phyloP scores from a whole-genome alignment of 192 early-diverging fungal species.

The Linnemannia hyalina region DNA sequence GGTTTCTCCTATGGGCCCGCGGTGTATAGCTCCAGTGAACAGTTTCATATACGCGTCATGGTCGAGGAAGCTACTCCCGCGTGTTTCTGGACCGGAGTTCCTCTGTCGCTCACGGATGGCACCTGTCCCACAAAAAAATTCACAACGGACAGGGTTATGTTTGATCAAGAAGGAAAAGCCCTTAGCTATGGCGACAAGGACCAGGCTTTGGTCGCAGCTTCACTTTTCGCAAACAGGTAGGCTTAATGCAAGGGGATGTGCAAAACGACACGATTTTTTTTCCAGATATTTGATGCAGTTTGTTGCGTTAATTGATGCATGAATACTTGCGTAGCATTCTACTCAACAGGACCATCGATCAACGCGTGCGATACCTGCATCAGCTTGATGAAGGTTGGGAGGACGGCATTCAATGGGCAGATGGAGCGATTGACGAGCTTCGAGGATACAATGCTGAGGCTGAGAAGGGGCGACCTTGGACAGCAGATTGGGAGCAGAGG shows the following conservation, averaged over 20 bases:
- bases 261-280: neutral
- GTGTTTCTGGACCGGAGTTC: conserved; percentile 23
- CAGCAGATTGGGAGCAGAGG: conserved; percentile 8
- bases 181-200: neutral
- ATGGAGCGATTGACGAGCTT: conserved; percentile 9
- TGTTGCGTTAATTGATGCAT: neutral
- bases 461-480: conserved; percentile 16
- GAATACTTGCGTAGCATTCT: conserved; percentile 6
- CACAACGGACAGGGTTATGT: conserved; percentile 5
- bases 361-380: conserved; percentile 13
- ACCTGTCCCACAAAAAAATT: conserved; percentile 10
- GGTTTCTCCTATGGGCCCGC: conserved; percentile 16
- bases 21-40: conserved; percentile 8
- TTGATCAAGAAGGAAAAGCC: conserved; percentile 6
- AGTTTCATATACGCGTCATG: conserved; percentile 6
- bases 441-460: conserved; percentile 16
- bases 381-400: conserved; percentile 17
- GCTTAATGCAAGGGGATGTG: neutral
- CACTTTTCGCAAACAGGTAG: conserved; percentile 7
- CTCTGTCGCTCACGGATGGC: conserved; percentile 8
- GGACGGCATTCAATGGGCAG: conserved; percentile 14
- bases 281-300: neutral
- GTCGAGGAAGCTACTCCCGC: conserved; percentile 12
- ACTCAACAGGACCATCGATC: neutral
- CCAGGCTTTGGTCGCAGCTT: conserved; percentile 2